Conservation (phyloP, 345 rosid genomes). For the Eucalyptus erythrocorys region DNA sequence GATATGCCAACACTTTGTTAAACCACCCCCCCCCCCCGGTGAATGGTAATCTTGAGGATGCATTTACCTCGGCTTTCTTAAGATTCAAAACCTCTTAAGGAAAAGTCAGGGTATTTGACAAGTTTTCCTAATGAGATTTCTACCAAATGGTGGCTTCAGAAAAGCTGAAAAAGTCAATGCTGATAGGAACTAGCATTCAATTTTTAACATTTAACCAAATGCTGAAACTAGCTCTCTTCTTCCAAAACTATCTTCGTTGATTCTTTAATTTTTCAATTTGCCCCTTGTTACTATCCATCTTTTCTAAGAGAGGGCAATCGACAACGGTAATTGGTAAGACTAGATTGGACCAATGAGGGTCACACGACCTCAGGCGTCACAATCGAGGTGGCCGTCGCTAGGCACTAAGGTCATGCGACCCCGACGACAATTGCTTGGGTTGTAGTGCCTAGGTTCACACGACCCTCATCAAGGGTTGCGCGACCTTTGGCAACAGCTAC, state of each 20-base stretch:
- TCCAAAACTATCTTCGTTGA: too few relatives aligned
- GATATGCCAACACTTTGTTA: fast-evolving
- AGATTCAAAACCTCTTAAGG: too few relatives aligned
- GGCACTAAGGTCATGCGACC: fast-evolving
- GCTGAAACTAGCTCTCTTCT: fast-evolving
- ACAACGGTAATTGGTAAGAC: fast-evolving
- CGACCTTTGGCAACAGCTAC: fast-evolving
- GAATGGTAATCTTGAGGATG: not conserved
- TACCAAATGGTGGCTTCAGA: fast-evolving
- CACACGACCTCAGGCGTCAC: fast-evolving
- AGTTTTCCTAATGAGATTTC: too few relatives aligned
- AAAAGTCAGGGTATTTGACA: fast-evolving
- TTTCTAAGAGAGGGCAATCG: too few relatives aligned
- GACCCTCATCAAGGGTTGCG: fast-evolving
- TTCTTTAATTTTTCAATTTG: too few relatives aligned
- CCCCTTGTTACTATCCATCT: too few relatives aligned
- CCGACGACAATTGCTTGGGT: fast-evolving
- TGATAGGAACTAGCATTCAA: fast-evolving
- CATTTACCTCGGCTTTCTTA: too few relatives aligned
- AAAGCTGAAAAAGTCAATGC: fast-evolving
- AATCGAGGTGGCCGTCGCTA: fast-evolving
- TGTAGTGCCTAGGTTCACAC: fast-evolving
- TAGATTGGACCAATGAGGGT: too few relatives aligned
- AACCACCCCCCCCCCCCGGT: too few relatives aligned
- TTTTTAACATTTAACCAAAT: too few relatives aligned